phyloP scores from a whole-genome alignment of 306 rosid genomes.

The Ziziphus jujuba region DNA sequence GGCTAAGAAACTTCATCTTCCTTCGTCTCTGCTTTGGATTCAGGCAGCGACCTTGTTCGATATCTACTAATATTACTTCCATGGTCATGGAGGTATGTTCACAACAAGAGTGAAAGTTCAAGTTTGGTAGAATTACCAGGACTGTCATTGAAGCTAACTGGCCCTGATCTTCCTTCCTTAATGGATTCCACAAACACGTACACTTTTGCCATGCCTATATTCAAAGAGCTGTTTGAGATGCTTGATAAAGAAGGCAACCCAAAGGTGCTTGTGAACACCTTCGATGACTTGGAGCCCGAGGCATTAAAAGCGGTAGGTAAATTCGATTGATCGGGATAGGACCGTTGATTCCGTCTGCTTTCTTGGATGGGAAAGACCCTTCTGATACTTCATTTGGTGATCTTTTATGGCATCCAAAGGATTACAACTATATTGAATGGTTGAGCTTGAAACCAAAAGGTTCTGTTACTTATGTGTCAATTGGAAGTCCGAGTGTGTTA shows the following conservation, averaged over 20 bases:
- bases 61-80: constrained; percentile 12
- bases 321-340: constrained; percentile 41
- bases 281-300: neutral
- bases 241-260: neutral
- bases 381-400: constrained; percentile 29
- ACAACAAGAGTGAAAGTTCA: neutral
- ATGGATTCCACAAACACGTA: neutral
- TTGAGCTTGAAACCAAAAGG: constrained; percentile 39
- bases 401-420: no score
- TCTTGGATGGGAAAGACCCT: constrained; percentile 35
- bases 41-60: constrained; percentile 14
- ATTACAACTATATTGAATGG: constrained; percentile 48
- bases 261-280: neutral
- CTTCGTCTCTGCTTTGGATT: constrained; percentile 23
- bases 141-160: neutral
- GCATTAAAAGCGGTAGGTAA: neutral
- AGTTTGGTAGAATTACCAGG: constrained; percentile 3
- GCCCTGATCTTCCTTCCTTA: neutral
- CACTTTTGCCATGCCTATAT: neutral
- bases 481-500: constrained; percentile 46
- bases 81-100: neutral
- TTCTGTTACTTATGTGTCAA: constrained; percentile 58
- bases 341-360: constrained; percentile 54
- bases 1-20: constrained; percentile 23
- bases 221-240: neutral